phyloP scores from a whole-genome alignment of 1,139 yeast species.

The Hanseniaspora uvarum region DNA sequence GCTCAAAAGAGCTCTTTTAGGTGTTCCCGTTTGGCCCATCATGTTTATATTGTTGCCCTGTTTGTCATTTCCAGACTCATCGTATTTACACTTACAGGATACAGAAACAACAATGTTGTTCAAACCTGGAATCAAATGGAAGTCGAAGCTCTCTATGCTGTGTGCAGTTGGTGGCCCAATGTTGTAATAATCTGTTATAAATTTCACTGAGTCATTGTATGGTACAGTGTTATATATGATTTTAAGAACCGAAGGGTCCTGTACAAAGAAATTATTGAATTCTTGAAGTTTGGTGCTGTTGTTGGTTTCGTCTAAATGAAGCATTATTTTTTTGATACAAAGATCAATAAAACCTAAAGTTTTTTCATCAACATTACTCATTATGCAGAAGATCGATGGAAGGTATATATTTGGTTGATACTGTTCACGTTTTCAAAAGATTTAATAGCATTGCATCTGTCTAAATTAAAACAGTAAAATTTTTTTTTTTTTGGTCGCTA shows the following conservation, averaged over 20 bases:
- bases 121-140: conserved; percentile 63
- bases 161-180: conserved; percentile 54
- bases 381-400: not conserved
- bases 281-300: conserved; percentile 38
- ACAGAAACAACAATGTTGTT: conserved; percentile 46
- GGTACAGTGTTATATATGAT: conserved; percentile 61
- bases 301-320: conserved; percentile 36
- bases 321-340: conserved; percentile 34
- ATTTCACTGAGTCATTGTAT: conserved; percentile 47
- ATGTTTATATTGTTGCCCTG: conserved; percentile 48
- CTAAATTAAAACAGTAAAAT: no score
- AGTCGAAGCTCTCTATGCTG: conserved; percentile 50
- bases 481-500: no score
- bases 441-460: no score
- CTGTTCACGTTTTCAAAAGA: no score
- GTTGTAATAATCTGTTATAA: conserved; percentile 54
- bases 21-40: conserved; percentile 20
- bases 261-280: conserved; percentile 39
- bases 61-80: conserved; percentile 59
- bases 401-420: no score
- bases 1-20: conserved; percentile 45
- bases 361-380: conserved; percentile 17
- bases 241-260: conserved; percentile 35
- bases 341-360: conserved; percentile 27
- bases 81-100: conserved; percentile 60